Evolutionary conservation across 2,329 filamentous ascomycete species (phyloP).

Genomic region (Aspergillus persii): DNA sequence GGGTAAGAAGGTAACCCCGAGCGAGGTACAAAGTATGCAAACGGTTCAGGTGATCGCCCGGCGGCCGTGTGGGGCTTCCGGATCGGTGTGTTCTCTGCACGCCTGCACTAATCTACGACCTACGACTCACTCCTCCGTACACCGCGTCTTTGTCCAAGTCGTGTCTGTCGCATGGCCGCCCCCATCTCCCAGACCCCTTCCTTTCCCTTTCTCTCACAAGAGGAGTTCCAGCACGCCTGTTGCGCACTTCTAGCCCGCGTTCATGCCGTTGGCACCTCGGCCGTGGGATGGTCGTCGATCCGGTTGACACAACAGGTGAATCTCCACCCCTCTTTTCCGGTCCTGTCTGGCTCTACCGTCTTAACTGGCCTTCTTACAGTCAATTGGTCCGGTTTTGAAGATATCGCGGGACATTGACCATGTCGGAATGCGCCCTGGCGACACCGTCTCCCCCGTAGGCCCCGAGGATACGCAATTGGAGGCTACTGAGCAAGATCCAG

Average conservation of each 20-base stretch:
- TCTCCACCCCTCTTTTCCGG: background rate
- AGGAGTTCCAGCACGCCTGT: constrained; percentile 66
- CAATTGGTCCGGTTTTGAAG: constrained; percentile 25
- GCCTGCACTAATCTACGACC: too few relatives aligned
- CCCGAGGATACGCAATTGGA: constrained; percentile 20
- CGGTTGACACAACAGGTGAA: constrained; percentile 32
- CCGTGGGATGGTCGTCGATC: constrained; percentile 45
- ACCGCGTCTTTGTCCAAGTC: constrained; percentile 15
- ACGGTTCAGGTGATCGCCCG: too few relatives aligned
- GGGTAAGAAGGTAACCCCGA: too few relatives aligned
- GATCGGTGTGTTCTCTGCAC: constrained; percentile 9
- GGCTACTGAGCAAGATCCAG: constrained; percentile 30
- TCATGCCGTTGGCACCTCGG: constrained; percentile 54
- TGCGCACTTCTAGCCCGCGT: constrained; percentile 55
- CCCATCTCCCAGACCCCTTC: constrained; percentile 5
- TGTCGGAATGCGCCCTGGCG: constrained; percentile 5
- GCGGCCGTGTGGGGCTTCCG: background rate
- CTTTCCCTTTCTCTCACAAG: constrained; percentile 61
- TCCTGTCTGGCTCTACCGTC: background rate
- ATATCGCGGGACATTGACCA: constrained; percentile 27
- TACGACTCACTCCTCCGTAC: background rate
- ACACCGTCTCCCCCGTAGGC: constrained; percentile 10
- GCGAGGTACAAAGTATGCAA: too few relatives aligned
- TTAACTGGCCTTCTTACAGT: constrained; percentile 15
- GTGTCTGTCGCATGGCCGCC: constrained; percentile 12